Evolutionary conservation across 1,284 basidiomycete genomes (phyloP).

Genomic region (Tausonia pullulans): DNA sequence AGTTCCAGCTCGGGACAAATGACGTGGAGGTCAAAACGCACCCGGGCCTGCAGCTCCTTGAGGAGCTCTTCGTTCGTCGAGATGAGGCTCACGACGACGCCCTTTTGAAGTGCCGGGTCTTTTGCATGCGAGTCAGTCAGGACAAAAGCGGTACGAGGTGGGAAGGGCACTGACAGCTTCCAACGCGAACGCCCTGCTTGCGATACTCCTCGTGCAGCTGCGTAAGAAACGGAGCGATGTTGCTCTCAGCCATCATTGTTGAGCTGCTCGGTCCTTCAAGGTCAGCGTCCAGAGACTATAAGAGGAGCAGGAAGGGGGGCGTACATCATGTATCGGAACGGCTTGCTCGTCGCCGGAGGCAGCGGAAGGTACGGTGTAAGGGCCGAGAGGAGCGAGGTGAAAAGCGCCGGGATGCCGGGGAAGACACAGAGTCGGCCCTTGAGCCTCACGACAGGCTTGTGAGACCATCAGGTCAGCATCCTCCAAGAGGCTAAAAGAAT

Average conservation of each 20-base stretch:
- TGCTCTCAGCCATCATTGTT: conserved; percentile 1
- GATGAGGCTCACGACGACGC: conserved; percentile 61
- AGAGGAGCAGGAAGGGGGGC: no score
- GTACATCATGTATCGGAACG: conserved; percentile 55
- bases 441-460: conserved; percentile 10
- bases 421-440: conserved; percentile 55
- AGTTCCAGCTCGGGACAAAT: not conserved
- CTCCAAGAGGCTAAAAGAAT: conserved; percentile 51
- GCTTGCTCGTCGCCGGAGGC: conserved; percentile 56
- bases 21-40: conserved; percentile 27
- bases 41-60: conserved; percentile 52
- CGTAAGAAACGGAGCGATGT: conserved; percentile 76
- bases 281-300: conserved; percentile 45
- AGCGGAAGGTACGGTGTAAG: conserved; percentile 63
- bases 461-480: not conserved
- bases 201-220: conserved; percentile 62
- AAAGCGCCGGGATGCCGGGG: conserved; percentile 79
- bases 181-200: conserved; percentile 65
- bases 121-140: not conserved
- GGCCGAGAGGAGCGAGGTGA: conserved; percentile 64
- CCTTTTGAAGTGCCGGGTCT: conserved; percentile 51
- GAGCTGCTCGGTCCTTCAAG: not conserved
- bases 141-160: no score
- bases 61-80: conserved; percentile 51
- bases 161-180: conserved; percentile 44